Percentiles rank a stretch among this genome's conserved stretches.
phyloP scores from a whole-genome alignment of 2,329 filamentous ascomycete genomes.

The Pseudogymnoascus sp. region DNA sequence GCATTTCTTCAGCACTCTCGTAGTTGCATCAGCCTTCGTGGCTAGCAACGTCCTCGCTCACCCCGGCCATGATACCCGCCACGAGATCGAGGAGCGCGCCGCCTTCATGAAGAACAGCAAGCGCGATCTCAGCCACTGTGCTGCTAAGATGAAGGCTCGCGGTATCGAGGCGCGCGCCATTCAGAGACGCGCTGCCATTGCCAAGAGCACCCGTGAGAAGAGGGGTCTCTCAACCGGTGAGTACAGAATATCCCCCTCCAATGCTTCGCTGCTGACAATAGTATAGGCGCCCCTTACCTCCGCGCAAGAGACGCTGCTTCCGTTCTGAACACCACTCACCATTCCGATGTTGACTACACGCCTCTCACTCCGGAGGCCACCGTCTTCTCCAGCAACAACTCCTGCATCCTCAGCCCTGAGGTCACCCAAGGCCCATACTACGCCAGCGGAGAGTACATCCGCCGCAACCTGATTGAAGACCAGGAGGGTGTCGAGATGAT shows the following conservation, averaged over 20 bases:
- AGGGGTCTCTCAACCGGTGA: slow-evolving; percentile 17
- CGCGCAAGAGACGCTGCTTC: slow-evolving; percentile 14
- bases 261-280: background rate
- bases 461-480: slow-evolving; percentile 39
- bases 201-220: slow-evolving; percentile 28
- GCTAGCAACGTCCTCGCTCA: slow-evolving; percentile 26
- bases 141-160: slow-evolving; percentile 31
- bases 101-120: slow-evolving; percentile 29
- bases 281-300: background rate
- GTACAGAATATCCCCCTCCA: background rate
- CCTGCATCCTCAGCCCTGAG: slow-evolving; percentile 44
- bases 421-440: slow-evolving; percentile 48
- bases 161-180: slow-evolving; percentile 29
- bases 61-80: slow-evolving; percentile 30
- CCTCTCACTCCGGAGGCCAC: slow-evolving; percentile 26
- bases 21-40: background rate
- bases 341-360: slow-evolving; percentile 24
- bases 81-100: slow-evolving; percentile 29
- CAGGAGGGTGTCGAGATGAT: slow-evolving; percentile 41
- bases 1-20: background rate
- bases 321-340: slow-evolving; percentile 15
- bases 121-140: slow-evolving; percentile 31
- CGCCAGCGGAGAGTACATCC: slow-evolving; percentile 43
- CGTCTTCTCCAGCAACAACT: slow-evolving; percentile 36
- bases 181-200: slow-evolving; percentile 28